These are phyloP conservation scores for Hansenula sp. DNA, from an alignment of 1,139 yeast genomes.

Conservation along the genomic window DNA sequence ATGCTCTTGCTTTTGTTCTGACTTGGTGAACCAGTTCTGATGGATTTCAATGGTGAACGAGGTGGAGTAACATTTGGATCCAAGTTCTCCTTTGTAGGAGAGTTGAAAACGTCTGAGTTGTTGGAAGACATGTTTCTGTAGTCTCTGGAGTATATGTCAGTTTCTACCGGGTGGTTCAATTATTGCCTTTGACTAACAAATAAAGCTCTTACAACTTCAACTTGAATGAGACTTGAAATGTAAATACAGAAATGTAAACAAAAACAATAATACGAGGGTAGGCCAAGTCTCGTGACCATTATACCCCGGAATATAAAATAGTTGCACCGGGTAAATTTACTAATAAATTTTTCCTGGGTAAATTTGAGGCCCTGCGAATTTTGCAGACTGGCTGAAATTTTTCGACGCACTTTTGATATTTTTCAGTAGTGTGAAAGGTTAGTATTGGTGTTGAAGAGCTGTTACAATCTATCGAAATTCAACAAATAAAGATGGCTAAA, in stretches of 20 bases:
- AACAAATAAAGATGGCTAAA: conserved; percentile 69
- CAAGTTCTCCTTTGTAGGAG: conserved; percentile 2
- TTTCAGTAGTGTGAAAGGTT: conserved; percentile 10
- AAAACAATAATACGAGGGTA: conserved; percentile 1
- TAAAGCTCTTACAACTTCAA: no score
- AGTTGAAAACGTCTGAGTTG: neutral
- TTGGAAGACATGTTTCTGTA: neutral
- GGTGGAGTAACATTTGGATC: conserved; percentile 5
- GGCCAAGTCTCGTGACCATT: neutral
- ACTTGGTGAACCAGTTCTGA: neutral
- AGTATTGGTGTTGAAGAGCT: neutral
- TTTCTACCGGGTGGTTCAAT: no score
- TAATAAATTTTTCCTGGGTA: neutral
- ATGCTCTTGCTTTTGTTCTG: conserved; percentile 4
- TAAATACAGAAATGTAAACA: conserved; percentile 14
- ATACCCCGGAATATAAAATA: neutral
- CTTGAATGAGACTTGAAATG: no score
- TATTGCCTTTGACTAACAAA: no score
- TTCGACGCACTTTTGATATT: conserved; percentile 20
- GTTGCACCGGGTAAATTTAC: neutral
- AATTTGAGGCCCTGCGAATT: conserved; percentile 2
- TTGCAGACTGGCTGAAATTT: conserved; percentile 6
- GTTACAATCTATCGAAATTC: conserved; percentile 11
- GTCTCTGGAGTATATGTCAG: no score
- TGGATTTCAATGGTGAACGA: conserved; percentile 4